Base-by-base conservation (phyloP, 306 rosid species). In the Quercus cerris region DNA sequence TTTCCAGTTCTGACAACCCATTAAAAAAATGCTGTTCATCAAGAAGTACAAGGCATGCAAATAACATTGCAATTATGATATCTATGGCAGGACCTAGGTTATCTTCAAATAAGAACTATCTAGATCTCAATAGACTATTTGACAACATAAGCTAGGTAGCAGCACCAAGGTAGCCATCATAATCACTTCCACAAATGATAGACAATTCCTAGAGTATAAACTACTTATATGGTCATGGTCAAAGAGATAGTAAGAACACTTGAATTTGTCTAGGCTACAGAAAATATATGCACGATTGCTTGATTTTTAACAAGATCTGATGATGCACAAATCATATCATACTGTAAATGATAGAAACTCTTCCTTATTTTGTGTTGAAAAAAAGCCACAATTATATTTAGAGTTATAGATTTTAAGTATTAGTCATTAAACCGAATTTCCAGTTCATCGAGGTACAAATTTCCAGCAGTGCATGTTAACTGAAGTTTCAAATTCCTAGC, bases 1-100 rank as follows among this genome's bases (percentile, higher is more conserved):
- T 81, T 67, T 81, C 85, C 98, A 85, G 91, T 83, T 88, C 98
- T 92, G 80, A 74, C 11, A 67, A 25, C 11, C 27, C 35, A 30
- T 11, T 38, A 71, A 80, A 70, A 11, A 18, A 59, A 54, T 33
- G 23, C 18, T 64, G 35, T 64, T 78, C 61, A 72, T 84, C 55
- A 77, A 70, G 74, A 25, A 81, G 52, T 7, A 41, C 19, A 58
- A 57, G 54, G 70, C 49, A 57, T 44, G 28, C 49, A 70, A 22
- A 51, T 17, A 28, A 27, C 27, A 41, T 6, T 41, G 22, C 2
- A 5, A 59, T 49, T 18, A 55, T 12, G 49, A 63, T 20, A 79
- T 63, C 63, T 64, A 61, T 58, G 77, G 55, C 64, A 77, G 56
- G 66, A 77, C 15, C 59, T 25, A 30, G 72, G 71, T 28, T 72